Evolutionary conservation across 257 asterid species (phyloP), one percentile per base, ranked within the genome.

Genomic region (Primulina huaijiensis): DNA sequence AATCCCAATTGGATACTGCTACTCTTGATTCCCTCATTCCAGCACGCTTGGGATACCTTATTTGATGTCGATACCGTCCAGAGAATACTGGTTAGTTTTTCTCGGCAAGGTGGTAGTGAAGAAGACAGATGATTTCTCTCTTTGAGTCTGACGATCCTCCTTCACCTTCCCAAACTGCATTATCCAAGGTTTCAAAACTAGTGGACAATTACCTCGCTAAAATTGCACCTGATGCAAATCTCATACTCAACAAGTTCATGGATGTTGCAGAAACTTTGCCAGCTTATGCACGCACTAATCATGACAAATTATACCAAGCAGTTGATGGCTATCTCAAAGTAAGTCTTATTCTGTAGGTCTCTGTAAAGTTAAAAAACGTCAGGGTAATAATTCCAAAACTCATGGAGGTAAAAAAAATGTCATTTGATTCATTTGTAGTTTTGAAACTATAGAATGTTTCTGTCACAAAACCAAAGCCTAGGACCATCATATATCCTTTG

Each of bases 291-390:
- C 85, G 96, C n/a, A 81, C 90, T 2, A 55, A 78, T 56, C 96
- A 90, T 1, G 98, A 93, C 52, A 93, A 95, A 12, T 66, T 93
- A 34, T 90, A 93, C 66, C 87, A 95, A 46, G 95, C 98, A 58
- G 87, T 85, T 16, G 98, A 90, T 80, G 83, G 90, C 33, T 93
- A 89, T 81, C 97, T 93, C 86, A 90, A 93, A 76, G 98, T 92
- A 86, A 72, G 87, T 25, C 27, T 25, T 25, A 25, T 25, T 25
- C 50, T 9, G 14, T 38, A 38, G 14, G 38, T 35, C 40, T 35
- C 40, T 8, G 14, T 38, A 38, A 38, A 38, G 12, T 38, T 10
- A 8, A 38, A 38, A 8, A 1, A 0, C 27, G 50, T 38, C 50
- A 9, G 50, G 50, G 50, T 38, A 5, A 35, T 35, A 2, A 38